phyloP scores from a whole-genome alignment of 179 eudicot species.

The Beta macrorhiza region DNA sequence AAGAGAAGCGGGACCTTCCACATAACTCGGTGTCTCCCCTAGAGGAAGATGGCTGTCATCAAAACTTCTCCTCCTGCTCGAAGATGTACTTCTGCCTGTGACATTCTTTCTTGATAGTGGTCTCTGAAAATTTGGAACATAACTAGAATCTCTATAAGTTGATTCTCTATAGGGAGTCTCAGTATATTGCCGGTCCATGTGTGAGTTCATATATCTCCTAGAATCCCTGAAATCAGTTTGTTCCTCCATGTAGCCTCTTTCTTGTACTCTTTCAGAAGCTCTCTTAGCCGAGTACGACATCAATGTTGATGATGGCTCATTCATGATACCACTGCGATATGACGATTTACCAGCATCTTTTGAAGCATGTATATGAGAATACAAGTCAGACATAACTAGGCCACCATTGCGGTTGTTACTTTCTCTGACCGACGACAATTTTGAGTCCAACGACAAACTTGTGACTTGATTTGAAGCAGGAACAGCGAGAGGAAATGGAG shows the following conservation, averaged over 20 bases:
- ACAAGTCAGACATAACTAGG: slow-evolving; percentile 63
- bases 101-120: slow-evolving; percentile 85
- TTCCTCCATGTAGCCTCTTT: slow-evolving; percentile 62
- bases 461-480: slow-evolving; percentile 80
- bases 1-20: slow-evolving; percentile 83
- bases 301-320: slow-evolving; percentile 56
- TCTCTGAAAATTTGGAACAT: slow-evolving; percentile 87
- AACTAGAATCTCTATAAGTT: slow-evolving; percentile 59
- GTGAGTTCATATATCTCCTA: slow-evolving; percentile 60
- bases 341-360: slow-evolving; percentile 65
- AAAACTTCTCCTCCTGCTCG: slow-evolving; percentile 82
- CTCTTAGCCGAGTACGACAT: slow-evolving; percentile 64
- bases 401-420: slow-evolving; percentile 72
- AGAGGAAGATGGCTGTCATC: slow-evolving; percentile 73
- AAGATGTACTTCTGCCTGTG: slow-evolving; percentile 67
- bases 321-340: slow-evolving; percentile 47
- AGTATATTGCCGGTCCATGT: slow-evolving; percentile 63
- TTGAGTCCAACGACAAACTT: slow-evolving; percentile 59
- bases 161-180: slow-evolving; percentile 70
- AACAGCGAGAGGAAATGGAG: slow-evolving; percentile 90
- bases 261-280: slow-evolving; percentile 66
- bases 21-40: slow-evolving; percentile 70
- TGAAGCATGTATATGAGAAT: slow-evolving; percentile 78
- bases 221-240: slow-evolving; percentile 56
- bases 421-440: slow-evolving; percentile 45